Evolutionary conservation across 2,329 filamentous ascomycete species (phyloP), one percentile per base, ranked within the genome.

Genomic region (Ophidiomyces ophidiicola): DNA sequence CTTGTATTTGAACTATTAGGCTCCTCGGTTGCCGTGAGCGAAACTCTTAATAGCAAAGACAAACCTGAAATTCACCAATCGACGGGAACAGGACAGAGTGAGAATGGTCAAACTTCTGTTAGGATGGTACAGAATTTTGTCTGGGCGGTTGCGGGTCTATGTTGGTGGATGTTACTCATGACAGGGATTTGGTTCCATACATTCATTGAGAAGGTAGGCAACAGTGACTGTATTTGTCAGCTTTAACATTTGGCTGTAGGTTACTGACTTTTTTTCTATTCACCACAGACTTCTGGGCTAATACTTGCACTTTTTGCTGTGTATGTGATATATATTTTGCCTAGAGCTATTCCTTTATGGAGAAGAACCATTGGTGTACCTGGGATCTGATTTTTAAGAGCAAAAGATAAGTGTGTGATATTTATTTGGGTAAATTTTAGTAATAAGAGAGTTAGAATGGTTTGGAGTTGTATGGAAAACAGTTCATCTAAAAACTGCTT

Each of bases 151-250:
- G 71, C 81, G 12, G 77, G 62, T 0, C 53, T 94, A 54, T 84
- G 80, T 54, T 74, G 79, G 67, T 96, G 90, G 84, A 98, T 98
- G 90, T 62, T 98, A 57, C 69, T 96, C 45, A 98, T 98, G 90
- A 98, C 90, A 28, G 87, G 87, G 2, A 87, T 92, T 26, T 98
- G 88, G 69, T 98, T 98, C 55, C 90, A 98, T 61, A 98, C 90
- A 0, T 96, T 88, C 87, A 79, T 92, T 52, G 90, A 98, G 67
- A 98, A 96, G 80, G 80, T 82, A 52, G 53, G 70, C 57, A 37
- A 30, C 10, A 18, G 15, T 18, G 30, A 36, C 38, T 54, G 60
- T 42, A 60, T 48, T 0, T 15, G 8, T n/a, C 21, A 25, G 20
- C 12, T 35, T 29, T 25, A 34, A 14, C 21, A 11, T 26, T 15